These are phyloP conservation scores for Psilocybe sp. DNA, from an alignment of 768 basidiomycete genomes.

Conservation along the genomic window DNA sequence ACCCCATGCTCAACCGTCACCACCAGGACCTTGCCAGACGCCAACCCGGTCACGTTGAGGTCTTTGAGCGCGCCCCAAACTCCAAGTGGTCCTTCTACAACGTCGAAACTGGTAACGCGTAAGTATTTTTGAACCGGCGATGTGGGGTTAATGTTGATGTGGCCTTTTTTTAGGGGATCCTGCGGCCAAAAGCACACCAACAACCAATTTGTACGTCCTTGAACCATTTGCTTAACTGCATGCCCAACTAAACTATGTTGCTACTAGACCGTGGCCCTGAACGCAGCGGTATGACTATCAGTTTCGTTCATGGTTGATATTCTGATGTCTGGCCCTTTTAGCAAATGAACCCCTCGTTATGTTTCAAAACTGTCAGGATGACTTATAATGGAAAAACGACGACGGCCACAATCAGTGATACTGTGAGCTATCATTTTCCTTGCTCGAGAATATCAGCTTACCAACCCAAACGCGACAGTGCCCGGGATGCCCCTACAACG, in stretches of 20 bases:
- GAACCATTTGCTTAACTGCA: background rate
- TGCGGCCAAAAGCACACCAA: slow-evolving; percentile 25
- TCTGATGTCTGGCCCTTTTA: slow-evolving; percentile 21
- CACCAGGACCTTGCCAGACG: slow-evolving; percentile 49
- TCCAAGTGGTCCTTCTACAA: slow-evolving; percentile 56
- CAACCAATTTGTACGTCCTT: slow-evolving; percentile 25
- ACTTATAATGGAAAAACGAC: slow-evolving; percentile 54
- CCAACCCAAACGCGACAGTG: slow-evolving; percentile 9
- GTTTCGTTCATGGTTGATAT: slow-evolving; percentile 12
- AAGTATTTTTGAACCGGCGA: slow-evolving; percentile 4
- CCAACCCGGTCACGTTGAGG: slow-evolving; percentile 35
- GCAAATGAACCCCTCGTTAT: slow-evolving; percentile 57
- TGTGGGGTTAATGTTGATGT: slow-evolving; percentile 2
- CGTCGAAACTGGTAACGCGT: slow-evolving; percentile 24
- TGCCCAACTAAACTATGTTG: background rate
- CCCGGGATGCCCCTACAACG: slow-evolving; percentile 51
- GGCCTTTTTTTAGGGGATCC: slow-evolving; percentile 22
- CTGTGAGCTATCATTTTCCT: slow-evolving; percentile 34
- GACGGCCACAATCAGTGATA: slow-evolving; percentile 59
- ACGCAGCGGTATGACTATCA: slow-evolving; percentile 27
- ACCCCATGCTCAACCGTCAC: slow-evolving; percentile 35
- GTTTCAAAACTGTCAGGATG: slow-evolving; percentile 63
- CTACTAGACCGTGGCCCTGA: slow-evolving; percentile 52
- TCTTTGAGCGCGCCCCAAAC: slow-evolving; percentile 35
- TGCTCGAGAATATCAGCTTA: slow-evolving; percentile 4